phyloP scores from a whole-genome alignment of 176 grass and related monocot genomes.

The Cocos nucifera region DNA sequence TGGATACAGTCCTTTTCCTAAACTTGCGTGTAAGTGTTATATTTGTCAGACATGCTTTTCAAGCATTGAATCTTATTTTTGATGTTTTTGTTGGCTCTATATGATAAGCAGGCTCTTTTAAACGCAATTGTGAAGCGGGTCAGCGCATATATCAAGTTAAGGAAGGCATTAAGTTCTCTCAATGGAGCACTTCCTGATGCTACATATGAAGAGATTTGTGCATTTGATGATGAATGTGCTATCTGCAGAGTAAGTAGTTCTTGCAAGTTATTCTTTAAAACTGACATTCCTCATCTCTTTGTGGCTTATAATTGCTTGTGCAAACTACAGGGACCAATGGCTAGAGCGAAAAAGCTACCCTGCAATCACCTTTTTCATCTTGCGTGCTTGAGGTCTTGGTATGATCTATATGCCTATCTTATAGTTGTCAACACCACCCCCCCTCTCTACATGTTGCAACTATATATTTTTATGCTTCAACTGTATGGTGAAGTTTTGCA shows the following conservation, averaged over 20 bases:
- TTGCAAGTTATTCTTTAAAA: conserved; percentile 8
- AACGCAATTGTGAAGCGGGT: conserved; percentile 71
- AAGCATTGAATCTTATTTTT: too few relatives aligned
- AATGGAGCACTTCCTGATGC: conserved; percentile 93
- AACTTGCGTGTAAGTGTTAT: conserved; percentile 78
- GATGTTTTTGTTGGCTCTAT: too few relatives aligned
- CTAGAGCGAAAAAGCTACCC: conserved; percentile 82
- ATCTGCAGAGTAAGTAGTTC: conserved; percentile 79
- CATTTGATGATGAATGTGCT: conserved; percentile 91
- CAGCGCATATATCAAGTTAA: conserved; percentile 71
- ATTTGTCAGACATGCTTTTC: too few relatives aligned
- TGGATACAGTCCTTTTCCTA: conserved; percentile 79
- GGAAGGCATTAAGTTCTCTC: conserved; percentile 67
- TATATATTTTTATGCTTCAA: too few relatives aligned
- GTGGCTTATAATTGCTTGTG: conserved; percentile 18
- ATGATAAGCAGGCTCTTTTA: conserved; percentile 56
- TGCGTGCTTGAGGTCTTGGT: conserved; percentile 94
- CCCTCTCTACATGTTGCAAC: too few relatives aligned
- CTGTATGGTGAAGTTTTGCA: too few relatives aligned
- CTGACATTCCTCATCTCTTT: conserved; percentile 3
- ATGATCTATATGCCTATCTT: conserved; percentile 16
- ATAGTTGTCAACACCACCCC: not conserved
- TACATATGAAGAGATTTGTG: conserved; percentile 81
- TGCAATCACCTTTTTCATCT: conserved; percentile 99
- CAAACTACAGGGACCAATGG: conserved; percentile 76